Base-by-base conservation (phyloP, 371 early-diverging fungal genomes). In the Zychaea mexicana region DNA sequence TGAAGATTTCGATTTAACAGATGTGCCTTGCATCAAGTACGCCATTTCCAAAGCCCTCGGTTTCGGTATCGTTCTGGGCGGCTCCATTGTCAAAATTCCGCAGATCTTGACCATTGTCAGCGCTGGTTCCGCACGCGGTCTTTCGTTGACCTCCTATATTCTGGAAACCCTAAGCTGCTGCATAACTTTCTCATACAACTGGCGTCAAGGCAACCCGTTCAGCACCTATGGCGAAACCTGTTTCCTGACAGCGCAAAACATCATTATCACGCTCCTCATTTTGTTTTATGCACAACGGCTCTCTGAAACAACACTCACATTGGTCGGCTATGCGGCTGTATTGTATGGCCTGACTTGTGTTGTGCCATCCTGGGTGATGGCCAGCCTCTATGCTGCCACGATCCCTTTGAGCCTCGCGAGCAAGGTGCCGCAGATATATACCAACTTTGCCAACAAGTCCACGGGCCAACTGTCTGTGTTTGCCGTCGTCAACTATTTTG, bases 71-170 rank as follows among this genome's bases (percentile, higher is more conserved):
- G 94, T 98, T 19, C 73, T 88, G 8, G 96, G 95, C 42, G 93
- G 94, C 1, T 83, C 91, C 36, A 87, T 97, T 28, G 90, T 98
- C 66, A 98, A 98, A 78, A 83, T 98, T 26, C 99, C 99, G 1
- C 98, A 98, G 79, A 94, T 98, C 61, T 59, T 92, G 62, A 97
- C 96, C 66, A 96, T 98, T 31, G 33, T 95, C 31, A 59, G 69
- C 24, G 77, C 89, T n/a, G 63, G 74, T 30, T 93, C 94, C 10
- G 92, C 89, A 2, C 75, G 85, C 39, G 98, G 98, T 4, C 76
- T 98, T 59, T 92, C 92, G 2, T 76, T 95, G 22, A 61, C 83
- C 9, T 88, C 93, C 5, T 92, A 92, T 67, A 53, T 93, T 15
- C 76, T 98, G 38, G 99, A 98, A 71, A 91, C 96, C 8, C 62